Conservation (phyloP, 176 grass and related monocot species). For the Oryza meridionalis region DNA sequence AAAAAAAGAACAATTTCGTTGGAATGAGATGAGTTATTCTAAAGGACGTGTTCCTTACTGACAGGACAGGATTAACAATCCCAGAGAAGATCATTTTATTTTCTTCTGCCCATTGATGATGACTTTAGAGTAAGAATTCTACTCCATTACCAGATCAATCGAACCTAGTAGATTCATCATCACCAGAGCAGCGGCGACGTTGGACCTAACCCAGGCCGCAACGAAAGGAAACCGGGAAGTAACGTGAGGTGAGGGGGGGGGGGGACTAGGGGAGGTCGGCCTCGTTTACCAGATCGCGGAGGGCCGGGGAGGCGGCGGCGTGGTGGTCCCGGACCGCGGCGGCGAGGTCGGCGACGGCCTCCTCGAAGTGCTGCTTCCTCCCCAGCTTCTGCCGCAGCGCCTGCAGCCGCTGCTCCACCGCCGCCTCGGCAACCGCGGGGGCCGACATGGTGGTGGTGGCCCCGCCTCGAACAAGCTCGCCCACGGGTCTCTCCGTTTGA, state of each 20-base stretch:
- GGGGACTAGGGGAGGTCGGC: neutral
- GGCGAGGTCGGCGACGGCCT: constrained; percentile 61
- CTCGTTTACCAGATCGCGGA: constrained; percentile 71
- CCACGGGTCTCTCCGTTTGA: neutral
- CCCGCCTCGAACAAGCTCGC: neutral
- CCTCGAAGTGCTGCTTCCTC: constrained; percentile 86
- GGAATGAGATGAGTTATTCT: neutral
- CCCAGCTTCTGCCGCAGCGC: constrained; percentile 73
- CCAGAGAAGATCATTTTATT: neutral
- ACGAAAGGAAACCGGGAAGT: neutral
- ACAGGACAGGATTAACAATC: neutral
- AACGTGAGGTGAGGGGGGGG: neutral
- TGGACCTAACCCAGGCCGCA: neutral
- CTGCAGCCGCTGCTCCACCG: constrained; percentile 56
- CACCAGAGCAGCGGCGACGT: neutral
- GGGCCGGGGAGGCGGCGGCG: constrained; percentile 51
- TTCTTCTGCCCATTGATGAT: neutral
- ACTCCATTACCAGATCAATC: neutral
- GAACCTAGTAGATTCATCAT: neutral
- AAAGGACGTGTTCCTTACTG: neutral
- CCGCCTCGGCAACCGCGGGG: neutral
- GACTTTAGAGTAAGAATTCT: neutral
- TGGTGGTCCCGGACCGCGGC: constrained; percentile 57
- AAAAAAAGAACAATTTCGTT: neutral
- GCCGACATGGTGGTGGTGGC: constrained; percentile 32